Evolutionary conservation across 2,329 filamentous ascomycete genomes (phyloP).

Genomic region (Diatrype stigma): DNA sequence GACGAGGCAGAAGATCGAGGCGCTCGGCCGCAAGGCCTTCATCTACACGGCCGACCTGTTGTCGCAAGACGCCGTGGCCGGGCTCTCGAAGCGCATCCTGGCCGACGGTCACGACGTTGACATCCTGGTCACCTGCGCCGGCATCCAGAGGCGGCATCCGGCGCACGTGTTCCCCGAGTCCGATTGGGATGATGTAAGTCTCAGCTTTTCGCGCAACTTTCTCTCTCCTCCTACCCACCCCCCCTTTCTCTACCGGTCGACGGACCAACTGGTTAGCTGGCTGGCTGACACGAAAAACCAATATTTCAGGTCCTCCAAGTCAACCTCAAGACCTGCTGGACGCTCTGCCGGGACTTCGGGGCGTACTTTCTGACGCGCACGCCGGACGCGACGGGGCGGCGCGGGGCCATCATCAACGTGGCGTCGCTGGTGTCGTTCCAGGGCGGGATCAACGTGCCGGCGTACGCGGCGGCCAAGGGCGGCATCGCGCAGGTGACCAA

Average conservation of each 20-base stretch:
- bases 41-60: conserved; percentile 70
- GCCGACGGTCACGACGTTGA: conserved; percentile 61
- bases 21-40: conserved; percentile 60
- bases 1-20: conserved; percentile 60
- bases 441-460: conserved; percentile 82
- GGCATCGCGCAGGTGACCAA: conserved; percentile 83
- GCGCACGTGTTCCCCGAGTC: conserved; percentile 69
- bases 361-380: conserved; percentile 68
- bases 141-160: conserved; percentile 76
- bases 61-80: conserved; percentile 54
- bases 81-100: conserved; percentile 58
- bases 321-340: conserved; percentile 80
- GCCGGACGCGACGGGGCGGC: conserved; percentile 45
- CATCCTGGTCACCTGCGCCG: conserved; percentile 82
- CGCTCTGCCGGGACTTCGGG: conserved; percentile 71
- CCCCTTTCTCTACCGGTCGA: too few species aligned
- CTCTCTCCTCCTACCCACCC: too few species aligned
- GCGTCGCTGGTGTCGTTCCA: conserved; percentile 79
- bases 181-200: conserved; percentile 70
- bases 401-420: conserved; percentile 78
- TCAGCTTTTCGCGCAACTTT: too few species aligned
- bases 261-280: too few species aligned
- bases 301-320: conserved; percentile 55
- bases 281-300: too few species aligned
- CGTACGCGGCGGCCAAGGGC: conserved; percentile 82